Conservation (phyloP, 768 basidiomycete genomes). For the Hortiboletus campestris region DNA sequence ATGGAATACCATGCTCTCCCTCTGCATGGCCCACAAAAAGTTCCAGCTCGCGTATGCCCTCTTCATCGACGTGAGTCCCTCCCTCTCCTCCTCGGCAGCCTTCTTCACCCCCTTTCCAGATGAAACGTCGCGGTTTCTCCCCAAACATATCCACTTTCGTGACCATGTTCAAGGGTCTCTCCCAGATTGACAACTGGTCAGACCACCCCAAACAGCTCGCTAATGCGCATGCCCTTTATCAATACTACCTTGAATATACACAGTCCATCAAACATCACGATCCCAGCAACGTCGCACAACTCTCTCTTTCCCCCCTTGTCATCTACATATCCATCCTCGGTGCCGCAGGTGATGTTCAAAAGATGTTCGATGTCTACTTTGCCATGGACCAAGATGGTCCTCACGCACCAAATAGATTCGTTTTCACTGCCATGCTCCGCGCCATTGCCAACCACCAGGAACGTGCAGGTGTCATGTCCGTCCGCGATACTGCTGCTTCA, state of each 20-base stretch:
- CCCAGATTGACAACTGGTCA: conserved; percentile 61
- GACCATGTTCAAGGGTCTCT: conserved; percentile 66
- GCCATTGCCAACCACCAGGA: conserved; percentile 35
- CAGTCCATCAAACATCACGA: conserved; percentile 48
- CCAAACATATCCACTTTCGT: conserved; percentile 67
- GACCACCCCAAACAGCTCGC: conserved; percentile 57
- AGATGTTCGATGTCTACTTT: conserved; percentile 75
- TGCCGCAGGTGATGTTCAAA: conserved; percentile 55
- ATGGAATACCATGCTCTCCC: conserved; percentile 79
- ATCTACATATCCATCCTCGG: conserved; percentile 69
- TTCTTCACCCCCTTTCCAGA: conserved; percentile 41
- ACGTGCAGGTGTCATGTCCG: conserved; percentile 21
- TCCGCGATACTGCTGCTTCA: conserved; percentile 45
- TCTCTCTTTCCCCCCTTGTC: conserved; percentile 46
- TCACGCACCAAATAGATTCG: conserved; percentile 54
- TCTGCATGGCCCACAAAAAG: conserved; percentile 53
- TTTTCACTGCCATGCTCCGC: conserved; percentile 67
- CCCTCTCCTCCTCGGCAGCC: conserved; percentile 11
- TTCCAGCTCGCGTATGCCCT: conserved; percentile 63
- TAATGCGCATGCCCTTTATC: conserved; percentile 60
- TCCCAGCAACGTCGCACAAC: conserved; percentile 46
- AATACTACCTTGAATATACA: conserved; percentile 51
- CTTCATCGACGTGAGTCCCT: conserved; percentile 59
- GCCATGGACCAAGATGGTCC: conserved; percentile 62
- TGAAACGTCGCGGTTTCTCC: conserved; percentile 80